Base-by-base conservation (phyloP, 2,329 filamentous ascomycete genomes). In the Sporothrix dimorphospora region DNA sequence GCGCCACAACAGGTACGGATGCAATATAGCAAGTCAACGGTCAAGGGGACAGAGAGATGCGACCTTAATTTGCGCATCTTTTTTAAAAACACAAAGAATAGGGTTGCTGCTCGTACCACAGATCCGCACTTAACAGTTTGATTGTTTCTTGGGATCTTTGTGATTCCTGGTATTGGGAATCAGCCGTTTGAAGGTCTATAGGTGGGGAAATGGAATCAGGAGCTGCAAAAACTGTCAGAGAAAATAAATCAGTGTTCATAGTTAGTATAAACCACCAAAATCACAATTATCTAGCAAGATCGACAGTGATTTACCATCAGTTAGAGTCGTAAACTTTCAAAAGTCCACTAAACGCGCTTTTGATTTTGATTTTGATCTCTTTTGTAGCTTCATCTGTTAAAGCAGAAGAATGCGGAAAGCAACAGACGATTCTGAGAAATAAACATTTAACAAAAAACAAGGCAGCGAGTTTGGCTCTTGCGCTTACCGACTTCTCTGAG, bases 401-500 rank as follows among this genome's bases (percentile, higher is more conserved):
- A 42, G 34, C 34, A 40, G 57, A 63, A 19, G 14, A 12, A 27
- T 2, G 38, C 9, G 1, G 55, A 34, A 16, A 19, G 4, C 3
- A 34, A 49, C 16, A 47, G 19, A 47, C 49, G 8, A 66, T 30
- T 49, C 11, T 53, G 12, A 2, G 7, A 42, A 19, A 30, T 40
- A 12, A 7, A 8, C 30, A 34, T 34, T 3, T 21, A 6, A n/a
- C 4, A 8, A 30, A 42, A 16, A 40, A 30, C 12, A 11, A 51
- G 21, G 45, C 30, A 59, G 27, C 47, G 47, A 49, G 11, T 21
- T 53, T 27, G 69, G 9, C 42, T 12, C 7, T 19, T 34, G 24
- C 66, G 66, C 59, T 49, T 68, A 72, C 71, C 71, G 71, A 72
- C 71, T 65, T 69, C 71, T 69, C 57, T 38, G 1, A 9, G 19